Base-by-base conservation (phyloP, 2,329 filamentous ascomycete genomes). In the Diaporthe destruens region DNA sequence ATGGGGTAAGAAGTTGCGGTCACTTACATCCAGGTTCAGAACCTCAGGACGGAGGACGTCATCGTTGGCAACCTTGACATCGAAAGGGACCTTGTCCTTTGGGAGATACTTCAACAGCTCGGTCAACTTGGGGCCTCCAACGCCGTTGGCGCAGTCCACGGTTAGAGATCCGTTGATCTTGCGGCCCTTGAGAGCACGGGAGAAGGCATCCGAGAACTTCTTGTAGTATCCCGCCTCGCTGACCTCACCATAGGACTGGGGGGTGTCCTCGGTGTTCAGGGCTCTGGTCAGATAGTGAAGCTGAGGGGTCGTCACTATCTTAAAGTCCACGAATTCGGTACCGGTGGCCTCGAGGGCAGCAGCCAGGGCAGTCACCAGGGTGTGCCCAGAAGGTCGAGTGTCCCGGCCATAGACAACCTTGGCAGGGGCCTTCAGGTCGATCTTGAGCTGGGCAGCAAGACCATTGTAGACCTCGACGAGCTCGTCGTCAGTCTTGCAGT, bases 61-160 rank as follows among this genome's bases (percentile, higher is more conserved):
- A 82, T 98, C 95, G 78, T 98, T 98, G 83, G 96, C 90, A 68
- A 98, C 89, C 81, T 92, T 94, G 84, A 97, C 92, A 71, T 97
- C 90, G 69, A 98, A 85, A 29, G 89, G 89, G 61, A 92, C 91
- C 78, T 92, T 90, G 71, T 90, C 88, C 75, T 89, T 84, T 71
- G 93, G 92, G 68, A 98, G 86, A 79, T 93, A 88, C 82, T 98
- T 98, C 79, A 98, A 87, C 75, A 98, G 87, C 82, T 98, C 94
- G 75, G 87, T 87, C 77, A 99, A 85, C 85, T 98, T 98, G 53
- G 96, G 95, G 3, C 94, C 96, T 77, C 96, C 96, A 73, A 99
- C 95, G 78, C 96, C 96, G 79, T 99, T 99, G 78, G 96, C 96
- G 81, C 96, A 98, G 82, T 99, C 96, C 18, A 99, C 94, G 8